Conservation (phyloP, 2,329 filamentous ascomycete genomes). For the Fusarium penzigii region DNA sequence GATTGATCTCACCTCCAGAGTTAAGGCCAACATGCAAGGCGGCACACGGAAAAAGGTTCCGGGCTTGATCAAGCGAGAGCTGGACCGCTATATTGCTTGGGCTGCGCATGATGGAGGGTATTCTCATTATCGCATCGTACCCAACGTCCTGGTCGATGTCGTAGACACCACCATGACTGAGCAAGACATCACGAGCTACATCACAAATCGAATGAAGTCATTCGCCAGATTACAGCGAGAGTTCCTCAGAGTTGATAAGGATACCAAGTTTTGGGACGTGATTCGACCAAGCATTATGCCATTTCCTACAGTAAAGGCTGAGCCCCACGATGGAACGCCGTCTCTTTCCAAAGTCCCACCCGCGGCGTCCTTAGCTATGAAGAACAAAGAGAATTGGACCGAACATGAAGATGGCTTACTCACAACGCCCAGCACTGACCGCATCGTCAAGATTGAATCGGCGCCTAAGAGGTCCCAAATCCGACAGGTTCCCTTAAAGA, state of each 20-base stretch:
- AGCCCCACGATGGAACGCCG: slow-evolving; percentile 14
- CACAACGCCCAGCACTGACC: slow-evolving; percentile 2
- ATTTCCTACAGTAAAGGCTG: slow-evolving; percentile 21
- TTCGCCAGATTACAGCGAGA: slow-evolving; percentile 40
- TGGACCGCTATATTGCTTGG: slow-evolving; percentile 42
- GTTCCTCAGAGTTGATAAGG: slow-evolving; percentile 32
- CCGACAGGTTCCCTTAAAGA: background rate
- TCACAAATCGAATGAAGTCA: slow-evolving; percentile 37
- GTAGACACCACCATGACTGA: slow-evolving; percentile 34
- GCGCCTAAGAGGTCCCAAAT: slow-evolving; percentile 12
- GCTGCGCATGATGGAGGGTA: slow-evolving; percentile 44
- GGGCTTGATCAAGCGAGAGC: slow-evolving; percentile 34
- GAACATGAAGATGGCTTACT: slow-evolving; percentile 12
- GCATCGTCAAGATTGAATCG: slow-evolving; percentile 10
- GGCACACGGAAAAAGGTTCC: slow-evolving; percentile 35
- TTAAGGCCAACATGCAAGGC: slow-evolving; percentile 38
- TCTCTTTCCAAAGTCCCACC: slow-evolving; percentile 1
- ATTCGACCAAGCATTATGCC: slow-evolving; percentile 22
- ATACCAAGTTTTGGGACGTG: slow-evolving; percentile 34
- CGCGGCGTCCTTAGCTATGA: no score
- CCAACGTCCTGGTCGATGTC: slow-evolving; percentile 41
- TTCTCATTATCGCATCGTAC: slow-evolving; percentile 34
- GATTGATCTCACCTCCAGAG: slow-evolving; percentile 40
- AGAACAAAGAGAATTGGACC: background rate
- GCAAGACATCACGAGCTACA: slow-evolving; percentile 35